Evolutionary conservation across 371 early-diverging fungal genomes (phyloP).

Genomic region (Syncephalis plumigaleata): DNA sequence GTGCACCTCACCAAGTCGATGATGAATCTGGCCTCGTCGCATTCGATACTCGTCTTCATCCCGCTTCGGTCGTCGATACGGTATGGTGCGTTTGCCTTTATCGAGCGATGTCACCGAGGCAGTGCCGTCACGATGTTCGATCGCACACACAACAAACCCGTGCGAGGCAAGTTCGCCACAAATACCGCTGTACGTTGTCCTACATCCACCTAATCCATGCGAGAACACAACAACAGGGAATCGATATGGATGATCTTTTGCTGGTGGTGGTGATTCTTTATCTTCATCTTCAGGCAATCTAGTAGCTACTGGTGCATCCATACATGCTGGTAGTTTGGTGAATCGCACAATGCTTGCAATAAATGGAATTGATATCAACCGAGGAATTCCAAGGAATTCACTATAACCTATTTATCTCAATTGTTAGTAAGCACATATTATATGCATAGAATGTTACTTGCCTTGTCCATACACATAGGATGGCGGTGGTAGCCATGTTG

Average conservation of each 20-base stretch:
- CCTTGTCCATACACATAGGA: not conserved
- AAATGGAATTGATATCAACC: not conserved
- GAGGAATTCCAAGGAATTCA: not conserved
- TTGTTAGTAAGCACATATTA: too few species aligned
- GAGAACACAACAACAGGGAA: constrained; percentile 18
- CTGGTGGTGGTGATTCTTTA: too few species aligned
- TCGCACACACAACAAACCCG: constrained; percentile 27
- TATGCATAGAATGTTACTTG: too few species aligned
- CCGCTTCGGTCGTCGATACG: constrained; percentile 8
- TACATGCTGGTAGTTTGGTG: constrained; percentile 5
- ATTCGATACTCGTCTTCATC: constrained; percentile 5
- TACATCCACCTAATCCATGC: constrained; percentile 25
- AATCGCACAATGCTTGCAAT: not conserved
- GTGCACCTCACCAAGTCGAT: constrained; percentile 19
- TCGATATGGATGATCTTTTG: not conserved
- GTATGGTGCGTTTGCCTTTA: constrained; percentile 6
- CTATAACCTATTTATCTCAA: not conserved
- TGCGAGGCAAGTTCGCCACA: constrained; percentile 26
- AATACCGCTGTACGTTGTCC: constrained; percentile 20
- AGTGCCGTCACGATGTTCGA: constrained; percentile 32
- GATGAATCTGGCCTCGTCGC: constrained; percentile 17
- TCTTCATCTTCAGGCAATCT: not conserved
- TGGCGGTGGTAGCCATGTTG: constrained; percentile 6
- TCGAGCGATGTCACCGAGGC: constrained; percentile 12
- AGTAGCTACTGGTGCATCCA: constrained; percentile 5